Conservation (phyloP, 192 early-diverging fungal genomes). For the Backusella westeae region DNA sequence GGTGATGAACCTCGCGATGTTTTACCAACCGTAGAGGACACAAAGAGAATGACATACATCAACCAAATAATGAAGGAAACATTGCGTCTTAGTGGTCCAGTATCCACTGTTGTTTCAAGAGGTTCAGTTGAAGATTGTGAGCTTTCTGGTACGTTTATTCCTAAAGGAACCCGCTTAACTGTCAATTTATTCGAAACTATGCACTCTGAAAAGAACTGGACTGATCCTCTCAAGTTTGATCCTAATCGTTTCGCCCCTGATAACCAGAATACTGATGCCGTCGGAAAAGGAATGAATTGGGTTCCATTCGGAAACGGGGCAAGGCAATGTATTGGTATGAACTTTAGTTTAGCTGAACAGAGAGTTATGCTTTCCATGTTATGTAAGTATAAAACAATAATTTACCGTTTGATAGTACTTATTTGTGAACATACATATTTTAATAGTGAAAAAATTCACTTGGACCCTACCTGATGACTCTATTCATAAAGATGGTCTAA, state of each 20-base stretch:
- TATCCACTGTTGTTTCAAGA: neutral
- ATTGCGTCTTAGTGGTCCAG: constrained; percentile 10
- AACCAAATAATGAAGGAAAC: constrained; percentile 49
- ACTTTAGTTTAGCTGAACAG: constrained; percentile 60
- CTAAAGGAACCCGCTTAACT: constrained; percentile 20
- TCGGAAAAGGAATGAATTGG: constrained; percentile 21
- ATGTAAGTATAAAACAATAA: constrained; percentile 18
- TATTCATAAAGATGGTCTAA: neutral
- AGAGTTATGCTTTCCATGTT: constrained; percentile 51
- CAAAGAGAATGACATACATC: constrained; percentile 50
- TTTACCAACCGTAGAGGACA: constrained; percentile 48
- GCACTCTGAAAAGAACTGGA: constrained; percentile 28
- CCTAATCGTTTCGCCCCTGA: constrained; percentile 46
- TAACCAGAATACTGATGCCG: neutral
- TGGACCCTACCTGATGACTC: constrained; percentile 20
- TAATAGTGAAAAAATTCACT: constrained; percentile 19
- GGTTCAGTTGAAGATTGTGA: constrained; percentile 24
- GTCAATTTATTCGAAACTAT: constrained; percentile 13
- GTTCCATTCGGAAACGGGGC: constrained; percentile 59
- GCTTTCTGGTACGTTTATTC: constrained; percentile 15
- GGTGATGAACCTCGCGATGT: constrained; percentile 51
- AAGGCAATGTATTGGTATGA: constrained; percentile 63
- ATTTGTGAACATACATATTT: neutral
- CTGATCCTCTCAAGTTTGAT: constrained; percentile 42
- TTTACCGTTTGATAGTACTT: neutral